Conservation (phyloP, 129 eudicot genomes). For the Calendula officinalis region DNA sequence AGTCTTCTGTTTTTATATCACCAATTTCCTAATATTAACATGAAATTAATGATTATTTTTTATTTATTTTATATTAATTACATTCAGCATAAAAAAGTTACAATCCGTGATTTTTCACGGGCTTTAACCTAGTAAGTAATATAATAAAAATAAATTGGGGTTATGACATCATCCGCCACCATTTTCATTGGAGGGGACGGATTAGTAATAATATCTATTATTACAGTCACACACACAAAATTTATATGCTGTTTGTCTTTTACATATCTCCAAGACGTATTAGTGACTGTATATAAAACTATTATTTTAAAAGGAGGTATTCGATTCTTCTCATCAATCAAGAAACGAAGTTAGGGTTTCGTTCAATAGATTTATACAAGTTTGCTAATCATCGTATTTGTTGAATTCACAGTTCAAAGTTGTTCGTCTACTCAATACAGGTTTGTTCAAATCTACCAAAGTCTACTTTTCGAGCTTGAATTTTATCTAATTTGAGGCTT, state of each 20-base stretch:
- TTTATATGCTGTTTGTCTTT: conserved; percentile 29
- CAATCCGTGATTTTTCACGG: too few relatives aligned
- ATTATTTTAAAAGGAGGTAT: conserved; percentile 15
- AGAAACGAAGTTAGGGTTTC: conserved; percentile 26
- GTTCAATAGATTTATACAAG: conserved; percentile 10
- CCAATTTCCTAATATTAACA: too few relatives aligned
- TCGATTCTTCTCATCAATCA: conserved; percentile 34
- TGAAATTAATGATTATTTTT: too few relatives aligned
- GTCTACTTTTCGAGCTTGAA: background rate
- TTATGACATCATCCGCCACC: conserved; percentile 20
- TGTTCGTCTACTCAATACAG: conserved; percentile 15
- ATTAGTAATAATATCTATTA: conserved; percentile 25
- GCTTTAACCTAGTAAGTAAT: too few relatives aligned
- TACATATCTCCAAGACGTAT: background rate
- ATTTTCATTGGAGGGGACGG: conserved; percentile 18
- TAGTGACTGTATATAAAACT: conserved; percentile 20
- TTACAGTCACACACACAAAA: conserved; percentile 29
- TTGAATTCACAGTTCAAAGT: conserved; percentile 1
- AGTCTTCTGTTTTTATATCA: too few relatives aligned
- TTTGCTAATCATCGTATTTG: conserved; percentile 7
- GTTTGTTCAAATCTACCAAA: conserved; percentile 11
- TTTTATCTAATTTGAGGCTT: conserved; percentile 9
- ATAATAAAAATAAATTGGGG: background rate
- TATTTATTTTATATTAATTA: too few relatives aligned
- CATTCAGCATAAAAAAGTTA: too few relatives aligned